Conservation (phyloP, 768 basidiomycete genomes). For the Stropharia rugosoannulata region DNA sequence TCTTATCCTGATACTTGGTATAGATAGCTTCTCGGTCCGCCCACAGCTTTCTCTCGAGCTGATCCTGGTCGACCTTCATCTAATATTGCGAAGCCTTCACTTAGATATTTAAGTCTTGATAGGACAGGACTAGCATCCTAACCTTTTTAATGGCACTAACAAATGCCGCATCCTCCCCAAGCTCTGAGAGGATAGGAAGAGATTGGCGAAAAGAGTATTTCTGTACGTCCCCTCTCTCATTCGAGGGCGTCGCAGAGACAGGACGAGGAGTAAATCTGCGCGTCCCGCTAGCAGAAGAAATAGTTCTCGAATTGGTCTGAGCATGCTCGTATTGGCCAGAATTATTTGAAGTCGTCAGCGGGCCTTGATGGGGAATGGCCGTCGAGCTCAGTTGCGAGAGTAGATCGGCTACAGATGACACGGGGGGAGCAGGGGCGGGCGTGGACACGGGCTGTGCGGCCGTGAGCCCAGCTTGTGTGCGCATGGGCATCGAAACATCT, state of each 20-base stretch:
- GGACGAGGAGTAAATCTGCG: background rate
- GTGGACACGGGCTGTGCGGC: too few relatives aligned
- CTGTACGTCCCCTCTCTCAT: slow-evolving; percentile 14
- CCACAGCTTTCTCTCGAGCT: slow-evolving; percentile 68
- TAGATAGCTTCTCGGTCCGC: slow-evolving; percentile 63
- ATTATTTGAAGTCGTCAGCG: background rate
- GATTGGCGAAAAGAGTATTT: slow-evolving; percentile 67
- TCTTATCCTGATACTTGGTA: slow-evolving; percentile 67
- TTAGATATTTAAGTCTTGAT: background rate
- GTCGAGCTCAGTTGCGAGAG: slow-evolving; percentile 57
- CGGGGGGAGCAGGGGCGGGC: background rate
- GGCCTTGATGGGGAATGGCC: slow-evolving; percentile 4
- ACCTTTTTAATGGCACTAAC: slow-evolving; percentile 53
- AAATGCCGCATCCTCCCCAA: slow-evolving; percentile 55
- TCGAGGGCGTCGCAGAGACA: background rate
- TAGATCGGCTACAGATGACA: slow-evolving; percentile 54
- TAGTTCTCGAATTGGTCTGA: background rate
- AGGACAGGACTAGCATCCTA: slow-evolving; percentile 8
- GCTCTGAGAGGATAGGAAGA: slow-evolving; percentile 59
- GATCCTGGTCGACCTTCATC: slow-evolving; percentile 69
- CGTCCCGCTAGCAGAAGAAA: background rate
- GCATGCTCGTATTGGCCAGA: slow-evolving; percentile 1
- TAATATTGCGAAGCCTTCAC: slow-evolving; percentile 23
- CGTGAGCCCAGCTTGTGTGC: too few relatives aligned
- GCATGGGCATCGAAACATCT: background rate